Percentiles rank a stretch among this genome's conserved stretches.
Conservation (phyloP, 1,284 basidiomycete genomes). For the Ustilago vetiveriae region DNA sequence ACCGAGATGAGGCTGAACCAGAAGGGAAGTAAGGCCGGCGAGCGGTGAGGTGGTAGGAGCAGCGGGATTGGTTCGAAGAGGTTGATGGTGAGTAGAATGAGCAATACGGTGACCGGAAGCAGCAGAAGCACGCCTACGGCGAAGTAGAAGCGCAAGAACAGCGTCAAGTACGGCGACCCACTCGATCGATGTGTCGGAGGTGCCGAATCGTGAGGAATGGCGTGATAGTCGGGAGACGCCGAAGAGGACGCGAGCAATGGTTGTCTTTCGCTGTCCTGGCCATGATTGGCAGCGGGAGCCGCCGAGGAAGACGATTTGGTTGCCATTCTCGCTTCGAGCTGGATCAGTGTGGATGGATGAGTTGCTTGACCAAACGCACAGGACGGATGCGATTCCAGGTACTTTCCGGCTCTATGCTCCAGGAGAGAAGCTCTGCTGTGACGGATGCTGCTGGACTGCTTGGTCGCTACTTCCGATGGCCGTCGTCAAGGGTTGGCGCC, state of each 20-base stretch:
- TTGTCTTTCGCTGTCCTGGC: slow-evolving; percentile 27
- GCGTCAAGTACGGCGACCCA: slow-evolving; percentile 36
- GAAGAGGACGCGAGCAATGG: slow-evolving; percentile 22
- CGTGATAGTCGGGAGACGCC: slow-evolving; percentile 15
- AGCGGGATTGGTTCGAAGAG: slow-evolving; percentile 45
- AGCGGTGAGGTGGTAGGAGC: slow-evolving; percentile 45
- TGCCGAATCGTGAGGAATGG: slow-evolving; percentile 13
- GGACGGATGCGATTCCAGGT: too few species aligned
- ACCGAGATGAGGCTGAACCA: slow-evolving; percentile 48
- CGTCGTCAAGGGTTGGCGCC: too few species aligned
- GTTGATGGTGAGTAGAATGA: slow-evolving; percentile 46
- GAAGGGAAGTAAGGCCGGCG: slow-evolving; percentile 42
- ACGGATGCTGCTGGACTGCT: too few species aligned
- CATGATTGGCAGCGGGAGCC: slow-evolving; percentile 10
- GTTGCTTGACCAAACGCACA: too few species aligned
- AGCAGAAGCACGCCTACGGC: slow-evolving; percentile 34
- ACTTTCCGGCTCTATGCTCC: too few species aligned
- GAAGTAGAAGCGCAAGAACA: slow-evolving; percentile 42
- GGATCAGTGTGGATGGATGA: too few species aligned
- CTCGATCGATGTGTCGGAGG: slow-evolving; percentile 9
- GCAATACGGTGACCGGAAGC: slow-evolving; percentile 29
- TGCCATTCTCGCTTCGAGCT: slow-evolving; percentile 9
- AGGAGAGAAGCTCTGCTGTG: neutral
- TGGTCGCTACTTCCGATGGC: too few species aligned
- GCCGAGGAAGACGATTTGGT: slow-evolving; percentile 7